Evolutionary conservation across 2,329 filamentous ascomycete genomes (phyloP), one percentile per base, ranked within the genome.

Genomic region (Ascochyta pisi): DNA sequence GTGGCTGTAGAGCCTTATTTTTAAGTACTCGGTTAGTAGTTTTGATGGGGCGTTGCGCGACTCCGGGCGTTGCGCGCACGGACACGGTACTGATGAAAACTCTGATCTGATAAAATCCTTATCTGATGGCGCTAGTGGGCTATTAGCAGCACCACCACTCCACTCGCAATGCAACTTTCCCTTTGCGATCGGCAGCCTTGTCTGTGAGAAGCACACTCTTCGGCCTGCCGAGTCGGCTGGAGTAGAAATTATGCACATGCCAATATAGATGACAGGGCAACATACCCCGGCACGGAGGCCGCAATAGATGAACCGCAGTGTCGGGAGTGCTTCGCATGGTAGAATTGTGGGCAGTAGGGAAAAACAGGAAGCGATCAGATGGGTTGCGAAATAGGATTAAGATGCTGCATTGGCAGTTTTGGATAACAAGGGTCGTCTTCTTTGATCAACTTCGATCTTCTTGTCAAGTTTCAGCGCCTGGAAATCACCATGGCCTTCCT

Each of bases 401-500:
- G 24, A 33, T 40, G 34, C 33, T 26, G 34, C 26, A 6, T 16
- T 31, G 27, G 33, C 49, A 45, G 16, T 22, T 16, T 31, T 45
- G 22, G 3, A 24, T 16, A 7, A 16, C 4, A 13, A 51, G 49
- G 41, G 22, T 27, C 22, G 15, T 44, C 41, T 40, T 12, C 41
- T 44, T 26, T 24, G 24, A 45, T 51, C 49, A 39, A 24, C 35
- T 37, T 34, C 29, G 35, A 41, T 53, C 29, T 23, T 10, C 50
- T 41, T 41, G 29, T 48, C 50, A 47, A 53, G n/a, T 33, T 48
- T 16, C 27, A 37, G 16, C 29, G 43, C 38, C 37, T 39, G 34
- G 31, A 31, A 27, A 16, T 34, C 50, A 55, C 13, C 54, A 61
- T 58, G 54, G 54, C 47, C 23, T 43, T 58, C 34, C 35, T 51